Conservation (phyloP, 164 flowering plant species). For the Piper betle region DNA sequence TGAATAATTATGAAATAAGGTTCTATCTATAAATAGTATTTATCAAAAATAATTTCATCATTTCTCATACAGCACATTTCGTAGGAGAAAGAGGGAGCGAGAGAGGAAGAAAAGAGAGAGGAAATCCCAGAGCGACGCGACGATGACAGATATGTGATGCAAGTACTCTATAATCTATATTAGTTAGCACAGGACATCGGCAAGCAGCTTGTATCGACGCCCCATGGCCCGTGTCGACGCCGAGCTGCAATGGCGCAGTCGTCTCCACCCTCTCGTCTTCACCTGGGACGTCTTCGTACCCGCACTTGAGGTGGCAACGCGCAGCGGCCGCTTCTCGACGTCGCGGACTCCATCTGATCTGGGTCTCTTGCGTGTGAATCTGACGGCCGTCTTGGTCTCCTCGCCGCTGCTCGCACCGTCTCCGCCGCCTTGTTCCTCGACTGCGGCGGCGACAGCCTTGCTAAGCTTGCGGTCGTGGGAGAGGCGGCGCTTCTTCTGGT, state of each 20-base stretch:
- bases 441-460: not conserved
- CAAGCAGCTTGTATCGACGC: slow-evolving; percentile 13
- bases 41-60: too few species aligned
- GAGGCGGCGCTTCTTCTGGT: slow-evolving; percentile 1
- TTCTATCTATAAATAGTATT: too few species aligned
- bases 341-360: not conserved
- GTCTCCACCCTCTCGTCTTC: not conserved
- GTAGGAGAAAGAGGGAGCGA: too few species aligned
- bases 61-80: too few species aligned
- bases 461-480: not conserved
- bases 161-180: too few species aligned
- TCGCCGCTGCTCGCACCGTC: not conserved
- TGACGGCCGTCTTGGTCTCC: not conserved
- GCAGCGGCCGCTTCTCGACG: not conserved
- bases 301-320: not conserved
- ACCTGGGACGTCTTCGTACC: not conserved
- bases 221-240: slow-evolving; percentile 8
- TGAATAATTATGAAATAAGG: too few species aligned
- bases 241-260: slow-evolving; percentile 6
- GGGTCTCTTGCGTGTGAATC: slow-evolving; percentile 1
- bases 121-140: too few species aligned
- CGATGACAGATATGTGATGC: not conserved
- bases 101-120: too few species aligned
- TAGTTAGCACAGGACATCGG: slow-evolving; percentile 10
- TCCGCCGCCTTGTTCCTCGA: not conserved